Conservation (phyloP, 805 yeast genomes). For the Lipomyces anomalus region DNA sequence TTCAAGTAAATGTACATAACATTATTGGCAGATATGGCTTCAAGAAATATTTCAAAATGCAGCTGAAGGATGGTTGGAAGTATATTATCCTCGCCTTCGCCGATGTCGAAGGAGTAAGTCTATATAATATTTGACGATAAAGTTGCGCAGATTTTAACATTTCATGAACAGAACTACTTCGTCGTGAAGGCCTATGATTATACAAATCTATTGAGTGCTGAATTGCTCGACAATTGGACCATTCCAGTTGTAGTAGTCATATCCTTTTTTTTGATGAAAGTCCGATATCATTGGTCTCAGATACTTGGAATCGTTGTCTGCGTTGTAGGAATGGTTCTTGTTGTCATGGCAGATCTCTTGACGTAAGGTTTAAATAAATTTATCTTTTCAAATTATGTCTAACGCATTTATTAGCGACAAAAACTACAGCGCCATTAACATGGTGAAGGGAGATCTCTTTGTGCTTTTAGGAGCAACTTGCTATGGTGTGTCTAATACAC, state of each 20-base stretch:
- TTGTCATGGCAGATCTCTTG: conserved; percentile 38
- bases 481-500: conserved; percentile 42
- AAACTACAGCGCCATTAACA: conserved; percentile 37
- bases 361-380: conserved; percentile 26
- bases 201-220: conserved; percentile 41
- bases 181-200: conserved; percentile 42
- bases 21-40: conserved; percentile 30
- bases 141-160: background rate
- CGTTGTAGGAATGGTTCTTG: conserved; percentile 41
- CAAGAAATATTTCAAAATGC: conserved; percentile 32
- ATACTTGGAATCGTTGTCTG: conserved; percentile 38
- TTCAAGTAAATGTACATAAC: no score
- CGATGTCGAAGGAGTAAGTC: conserved; percentile 38
- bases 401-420: conserved; percentile 28
- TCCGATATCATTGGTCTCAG: conserved; percentile 44
- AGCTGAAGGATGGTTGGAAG: conserved; percentile 39
- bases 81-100: conserved; percentile 40
- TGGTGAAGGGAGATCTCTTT: conserved; percentile 42
- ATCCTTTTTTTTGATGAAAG: conserved; percentile 39
- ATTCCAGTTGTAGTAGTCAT: conserved; percentile 41
- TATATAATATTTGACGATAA: background rate
- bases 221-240: conserved; percentile 42
- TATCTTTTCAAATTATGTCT: background rate
- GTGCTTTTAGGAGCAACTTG: conserved; percentile 42
- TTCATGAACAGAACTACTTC: conserved; percentile 34